Evolutionary conservation across 768 basidiomycete genomes (phyloP).

Genomic region (Rhodosporidiobolus odoratus): DNA sequence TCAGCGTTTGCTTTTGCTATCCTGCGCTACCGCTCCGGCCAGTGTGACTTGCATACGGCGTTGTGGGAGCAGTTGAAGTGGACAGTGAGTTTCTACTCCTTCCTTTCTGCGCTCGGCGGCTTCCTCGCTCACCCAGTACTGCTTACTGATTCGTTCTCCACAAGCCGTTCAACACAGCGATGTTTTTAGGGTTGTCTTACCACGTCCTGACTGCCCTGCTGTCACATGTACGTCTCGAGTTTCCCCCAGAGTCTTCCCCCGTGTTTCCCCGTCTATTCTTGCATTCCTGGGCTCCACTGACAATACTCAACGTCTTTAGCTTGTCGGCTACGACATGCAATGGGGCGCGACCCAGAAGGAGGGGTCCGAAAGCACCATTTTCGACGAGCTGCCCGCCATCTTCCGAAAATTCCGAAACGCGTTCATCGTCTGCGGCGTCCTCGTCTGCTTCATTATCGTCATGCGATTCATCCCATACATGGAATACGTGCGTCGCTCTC

Average conservation of each 20-base stretch:
- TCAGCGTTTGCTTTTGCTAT: constrained; percentile 21
- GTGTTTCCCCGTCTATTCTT: background rate
- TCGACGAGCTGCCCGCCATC: constrained; percentile 80
- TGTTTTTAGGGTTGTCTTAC: constrained; percentile 65
- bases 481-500: no score
- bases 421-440: background rate
- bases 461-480: no score
- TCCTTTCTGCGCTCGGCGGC: background rate
- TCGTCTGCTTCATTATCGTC: constrained; percentile 4
- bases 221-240: constrained; percentile 50
- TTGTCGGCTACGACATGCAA: constrained; percentile 54
- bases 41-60: background rate
- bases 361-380: constrained; percentile 82
- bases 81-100: no score
- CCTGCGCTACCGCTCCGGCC: constrained; percentile 13
- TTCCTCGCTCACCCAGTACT: no score
- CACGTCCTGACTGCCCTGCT: constrained; percentile 61
- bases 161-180: background rate
- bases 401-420: constrained; percentile 60
- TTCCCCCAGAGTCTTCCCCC: background rate
- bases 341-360: constrained; percentile 79
- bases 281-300: no score
- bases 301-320: no score
- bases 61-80: constrained; percentile 20
- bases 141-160: no score